Evolutionary conservation across 2,329 filamentous ascomycete genomes (phyloP), one percentile per base, ranked within the genome.

Genomic region (Pestalotiopsis sp.): DNA sequence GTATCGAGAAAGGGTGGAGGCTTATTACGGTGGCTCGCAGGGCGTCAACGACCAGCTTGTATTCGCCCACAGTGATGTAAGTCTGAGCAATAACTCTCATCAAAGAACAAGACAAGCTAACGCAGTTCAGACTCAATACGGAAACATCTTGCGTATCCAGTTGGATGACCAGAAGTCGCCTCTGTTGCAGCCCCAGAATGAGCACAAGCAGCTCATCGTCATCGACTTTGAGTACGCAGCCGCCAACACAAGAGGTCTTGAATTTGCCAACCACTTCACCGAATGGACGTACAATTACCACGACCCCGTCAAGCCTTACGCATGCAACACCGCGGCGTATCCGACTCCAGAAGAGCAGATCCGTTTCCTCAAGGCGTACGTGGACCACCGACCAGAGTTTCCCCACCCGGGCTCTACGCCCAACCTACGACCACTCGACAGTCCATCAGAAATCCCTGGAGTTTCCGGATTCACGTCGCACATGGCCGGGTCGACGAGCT

Each of bases 211-310:
- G 81, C 88, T 99, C 14, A 88, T 98, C 17, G 96, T 99, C 71
- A 99, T 99, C 76, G 96, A 99, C 79, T 99, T 99, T 76, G 96
- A 99, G 77, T 99, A 99, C 78, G 93, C 96, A 1, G 95, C 91
- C 2, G 94, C 95, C 68, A 99, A 98, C 78, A 86, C 91, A 0
- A 90, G 90, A 0, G 96, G 94, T 1, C 85, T 94, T 17, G 96
- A 99, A 80, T 98, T 99, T 78, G 96, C 94, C 68, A 99, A 99
- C 79, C 96, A 99, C 81, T 99, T 99, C 81, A 93, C 93, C 1
- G 96, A 99, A 81, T 99, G 96, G 96, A 93, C 93, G 74, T 98
- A 98, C 85, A 95, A 99, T 81, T 99, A 99, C 81, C 95, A 98
- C 78, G 91, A 96, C 77, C 80, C 88, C 3, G 82, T 84, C 36